Evolutionary conservation across 805 yeast genomes (phyloP).

Genomic region (Yarrowia sp.): DNA sequence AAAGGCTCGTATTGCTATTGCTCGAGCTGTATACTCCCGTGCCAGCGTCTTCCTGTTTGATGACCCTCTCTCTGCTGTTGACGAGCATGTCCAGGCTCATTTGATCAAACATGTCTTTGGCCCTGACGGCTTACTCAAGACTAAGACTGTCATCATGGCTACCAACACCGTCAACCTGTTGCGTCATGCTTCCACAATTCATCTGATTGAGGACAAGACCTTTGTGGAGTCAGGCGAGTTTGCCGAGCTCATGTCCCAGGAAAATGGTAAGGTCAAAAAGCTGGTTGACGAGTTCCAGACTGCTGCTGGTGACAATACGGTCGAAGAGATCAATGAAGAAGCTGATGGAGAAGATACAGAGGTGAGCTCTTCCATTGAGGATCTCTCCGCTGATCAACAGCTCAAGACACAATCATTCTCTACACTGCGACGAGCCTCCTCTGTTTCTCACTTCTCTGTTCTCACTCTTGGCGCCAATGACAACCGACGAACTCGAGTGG

Average conservation of each 20-base stretch:
- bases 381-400: neutral
- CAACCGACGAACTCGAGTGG: neutral
- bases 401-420: slow-evolving; percentile 25
- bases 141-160: slow-evolving; percentile 68
- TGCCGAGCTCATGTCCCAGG: slow-evolving; percentile 44
- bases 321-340: neutral
- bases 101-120: slow-evolving; percentile 66
- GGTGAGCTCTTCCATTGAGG: neutral
- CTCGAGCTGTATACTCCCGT: slow-evolving; percentile 72
- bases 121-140: slow-evolving; percentile 54
- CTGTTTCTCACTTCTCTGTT: slow-evolving; percentile 27
- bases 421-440: slow-evolving; percentile 54
- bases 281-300: slow-evolving; percentile 20
- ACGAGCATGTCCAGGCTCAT: slow-evolving; percentile 77
- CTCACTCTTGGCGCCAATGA: neutral
- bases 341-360: neutral
- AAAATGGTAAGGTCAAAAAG: slow-evolving; percentile 9
- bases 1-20: slow-evolving; percentile 78
- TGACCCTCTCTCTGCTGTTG: slow-evolving; percentile 85
- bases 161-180: slow-evolving; percentile 79
- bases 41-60: slow-evolving; percentile 67
- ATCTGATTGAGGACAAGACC: slow-evolving; percentile 63
- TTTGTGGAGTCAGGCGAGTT: slow-evolving; percentile 58
- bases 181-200: slow-evolving; percentile 64
- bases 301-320: neutral